Base-by-base conservation (phyloP, 2,329 filamentous ascomycete species). In the Capronia americana region DNA sequence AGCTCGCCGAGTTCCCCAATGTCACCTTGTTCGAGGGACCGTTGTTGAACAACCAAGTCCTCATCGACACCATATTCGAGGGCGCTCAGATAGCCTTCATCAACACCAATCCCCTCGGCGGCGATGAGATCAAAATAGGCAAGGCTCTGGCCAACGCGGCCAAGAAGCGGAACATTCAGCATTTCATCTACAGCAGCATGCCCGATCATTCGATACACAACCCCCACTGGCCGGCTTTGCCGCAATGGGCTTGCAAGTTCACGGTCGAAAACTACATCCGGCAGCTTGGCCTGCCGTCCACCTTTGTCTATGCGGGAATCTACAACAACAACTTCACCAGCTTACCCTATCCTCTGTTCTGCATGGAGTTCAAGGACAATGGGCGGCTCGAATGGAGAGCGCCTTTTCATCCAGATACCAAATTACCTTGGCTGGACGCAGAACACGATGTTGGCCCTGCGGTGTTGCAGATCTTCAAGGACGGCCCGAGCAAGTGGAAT, bases 291-390 rank as follows among this genome's bases (percentile, higher is more conserved):
- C 84, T 97, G 11, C 92, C 92, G 0, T 89, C 93, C 0, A 98
- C 94, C 0, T 98, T 97, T 78, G 90, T 97, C 71, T 97, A 97
- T 79, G 92, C 93, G 10, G 95, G 94, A 66, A 97, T 97, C 74
- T 99, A 98, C 84, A 97, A 98, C 84, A 98, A 98, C 80, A 98
- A 99, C 78, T 99, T 98, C 80, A 98, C 94, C 32, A 95, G 92
- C 55, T 84, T 97, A 34, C 88, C 88, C 1, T 98, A 97, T 75
- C 95, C 95, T 1, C 85, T 98, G 3, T 98, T 98, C 81, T 95
- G 93, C 80, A 96, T 97, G 91, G 92, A 96, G 70, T 82, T 96
- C 55, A 89, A 92, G 78, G 78, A 84, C 1, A 92, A 97, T 73
- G 93, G 92, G 20, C 93, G 91, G 61, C 97, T 97, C 77, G 82